phyloP scores from a whole-genome alignment of 2,329 filamentous ascomycete species.

The Botrytis cinerea region DNA sequence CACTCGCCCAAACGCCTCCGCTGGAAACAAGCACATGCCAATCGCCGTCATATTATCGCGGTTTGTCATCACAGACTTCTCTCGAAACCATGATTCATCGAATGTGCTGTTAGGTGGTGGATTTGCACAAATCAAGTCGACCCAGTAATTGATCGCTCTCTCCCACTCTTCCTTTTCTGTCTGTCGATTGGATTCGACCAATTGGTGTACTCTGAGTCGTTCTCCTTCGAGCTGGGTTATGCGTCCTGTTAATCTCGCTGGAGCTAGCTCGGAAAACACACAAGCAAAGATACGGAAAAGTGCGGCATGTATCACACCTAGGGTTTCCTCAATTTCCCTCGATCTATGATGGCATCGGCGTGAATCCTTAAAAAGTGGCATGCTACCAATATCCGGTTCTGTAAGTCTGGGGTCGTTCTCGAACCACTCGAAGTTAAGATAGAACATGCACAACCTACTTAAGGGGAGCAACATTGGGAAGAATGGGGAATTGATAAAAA shows the following conservation, averaged over 20 bases:
- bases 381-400: neutral
- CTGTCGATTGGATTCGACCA: neutral
- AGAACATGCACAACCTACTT: neutral
- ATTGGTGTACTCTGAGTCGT: neutral
- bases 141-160: neutral
- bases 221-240: neutral
- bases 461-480: neutral
- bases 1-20: neutral
- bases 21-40: neutral
- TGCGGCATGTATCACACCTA: neutral
- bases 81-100: neutral
- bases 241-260: neutral
- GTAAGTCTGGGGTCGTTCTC: neutral
- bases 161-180: neutral
- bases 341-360: neutral
- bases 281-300: neutral
- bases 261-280: neutral
- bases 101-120: no score
- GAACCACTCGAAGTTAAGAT: slow-evolving; percentile 9
- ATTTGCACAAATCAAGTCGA: neutral
- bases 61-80: neutral
- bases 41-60: neutral
- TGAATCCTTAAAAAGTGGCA: neutral
- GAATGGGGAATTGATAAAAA: slow-evolving; percentile 9
- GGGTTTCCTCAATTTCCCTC: neutral